Base-by-base conservation (phyloP, 352 stramenopile species). In the Globisporangium polare region DNA sequence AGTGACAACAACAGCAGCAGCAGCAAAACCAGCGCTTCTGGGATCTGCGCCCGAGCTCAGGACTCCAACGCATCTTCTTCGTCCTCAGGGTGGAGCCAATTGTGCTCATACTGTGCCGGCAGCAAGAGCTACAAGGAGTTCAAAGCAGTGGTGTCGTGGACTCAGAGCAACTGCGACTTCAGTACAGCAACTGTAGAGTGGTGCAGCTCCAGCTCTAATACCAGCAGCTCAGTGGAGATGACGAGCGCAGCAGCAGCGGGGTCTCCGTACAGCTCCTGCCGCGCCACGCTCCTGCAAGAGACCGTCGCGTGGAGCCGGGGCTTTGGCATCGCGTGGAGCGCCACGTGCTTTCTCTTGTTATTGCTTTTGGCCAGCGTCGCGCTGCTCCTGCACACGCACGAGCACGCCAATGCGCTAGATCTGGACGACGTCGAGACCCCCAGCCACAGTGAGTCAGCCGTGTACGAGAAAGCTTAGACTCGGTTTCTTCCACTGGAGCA, bases 391-490 rank as follows among this genome's bases (percentile, higher is more conserved):
- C 26, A 20, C 1, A 58, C 49, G 39, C 53, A 60, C 24, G 27
- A 42, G 29, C 27, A 58, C 49, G 53, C 49, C 5, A 50, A 39
- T 17, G 59, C 59, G 17, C 27, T 65, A 4, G 59, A 65, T 27
- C 39, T 65, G 7, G 59, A 65, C 50, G 59, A 65, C 24, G 41
- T 65, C 10, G 47, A 53, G 24, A 53, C 57, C 47, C 42, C 62
- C 22, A 27, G 12, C 20, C 29, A 35, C 29, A 35, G 29, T 35
- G 62, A 77, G 10, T 56, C 20, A 57, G 58, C 15, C 53, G 65
- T 15, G 52, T 78, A 78, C 47, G 53, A 60, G 43, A 77, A 75
- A 63, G 67, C 52, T 20, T 77, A 69, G 49, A 6, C 9, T 20
- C n/a, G 7, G 43, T 10, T 50, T 26, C 43, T 31, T n/a, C n/a